These are phyloP conservation scores for Chlorella sp. DNA, from an alignment of 139 green algal species.

Conservation along the genomic window DNA sequence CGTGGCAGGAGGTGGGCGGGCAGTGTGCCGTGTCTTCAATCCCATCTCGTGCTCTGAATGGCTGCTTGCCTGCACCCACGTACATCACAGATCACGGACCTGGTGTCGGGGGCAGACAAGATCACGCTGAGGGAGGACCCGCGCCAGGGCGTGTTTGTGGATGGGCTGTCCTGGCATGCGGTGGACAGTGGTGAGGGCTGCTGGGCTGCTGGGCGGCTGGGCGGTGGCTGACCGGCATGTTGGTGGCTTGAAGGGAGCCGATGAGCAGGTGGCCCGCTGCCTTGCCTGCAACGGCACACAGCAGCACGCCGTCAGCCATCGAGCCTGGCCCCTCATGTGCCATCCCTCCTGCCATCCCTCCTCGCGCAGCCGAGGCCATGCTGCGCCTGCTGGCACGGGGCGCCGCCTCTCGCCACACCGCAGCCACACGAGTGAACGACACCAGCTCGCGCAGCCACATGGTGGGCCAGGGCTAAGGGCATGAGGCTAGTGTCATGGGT, in stretches of 20 bases:
- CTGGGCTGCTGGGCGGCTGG: too few relatives aligned
- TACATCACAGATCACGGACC: conserved; percentile 78
- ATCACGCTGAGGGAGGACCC: conserved; percentile 70
- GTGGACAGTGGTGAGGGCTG: conserved; percentile 70
- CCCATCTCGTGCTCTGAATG: too few relatives aligned
- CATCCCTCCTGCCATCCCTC: neutral
- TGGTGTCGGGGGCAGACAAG: conserved; percentile 69
- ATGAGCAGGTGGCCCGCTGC: neutral
- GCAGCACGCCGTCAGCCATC: neutral
- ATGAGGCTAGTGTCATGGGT: too few relatives aligned
- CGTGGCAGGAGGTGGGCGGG: neutral
- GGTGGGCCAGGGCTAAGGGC: conserved; percentile 68
- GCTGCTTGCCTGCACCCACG: too few relatives aligned
- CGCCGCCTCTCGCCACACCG: conserved; percentile 76
- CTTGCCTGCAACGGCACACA: too few relatives aligned
- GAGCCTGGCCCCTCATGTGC: neutral
- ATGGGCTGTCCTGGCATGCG: conserved; percentile 77
- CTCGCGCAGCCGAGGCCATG: conserved; percentile 60
- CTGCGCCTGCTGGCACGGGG: conserved; percentile 75
- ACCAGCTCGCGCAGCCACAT: conserved; percentile 89
- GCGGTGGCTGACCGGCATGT: neutral
- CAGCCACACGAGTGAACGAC: conserved; percentile 88
- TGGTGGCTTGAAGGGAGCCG: neutral
- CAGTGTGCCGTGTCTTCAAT: too few relatives aligned
- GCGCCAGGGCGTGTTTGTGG: conserved; percentile 84